These are phyloP conservation scores for Evernia prunastri DNA, from an alignment of 495 filamentous ascomycete genomes.

Conservation along the genomic window DNA sequence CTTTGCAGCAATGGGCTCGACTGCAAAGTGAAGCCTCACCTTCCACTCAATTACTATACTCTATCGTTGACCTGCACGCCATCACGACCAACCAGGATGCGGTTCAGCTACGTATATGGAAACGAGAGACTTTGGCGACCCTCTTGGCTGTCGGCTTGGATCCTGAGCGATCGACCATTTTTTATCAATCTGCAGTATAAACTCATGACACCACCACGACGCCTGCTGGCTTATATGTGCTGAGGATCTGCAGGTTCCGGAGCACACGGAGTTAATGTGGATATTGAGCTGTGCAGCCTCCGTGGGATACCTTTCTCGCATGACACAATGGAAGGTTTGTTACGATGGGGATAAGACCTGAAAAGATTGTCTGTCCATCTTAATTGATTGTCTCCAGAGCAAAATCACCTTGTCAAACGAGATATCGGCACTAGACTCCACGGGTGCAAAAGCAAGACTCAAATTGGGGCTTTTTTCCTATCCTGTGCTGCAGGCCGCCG, in stretches of 20 bases:
- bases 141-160: constrained; percentile 80
- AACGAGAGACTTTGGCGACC: constrained; percentile 67
- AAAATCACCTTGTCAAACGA: constrained; percentile 59
- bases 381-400: constrained; percentile 44
- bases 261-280: constrained; percentile 90
- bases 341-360: background rate
- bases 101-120: constrained; percentile 51
- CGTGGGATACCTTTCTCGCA: constrained; percentile 81
- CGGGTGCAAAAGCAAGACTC: constrained; percentile 47
- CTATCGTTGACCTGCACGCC: constrained; percentile 87
- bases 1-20: constrained; percentile 76
- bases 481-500: constrained; percentile 90
- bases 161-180: constrained; percentile 68
- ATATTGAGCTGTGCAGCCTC: constrained; percentile 84
- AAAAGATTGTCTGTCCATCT: background rate
- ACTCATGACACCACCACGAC: background rate
- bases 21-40: constrained; percentile 58
- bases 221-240: background rate
- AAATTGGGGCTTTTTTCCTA: constrained; percentile 95
- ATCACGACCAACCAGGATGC: constrained; percentile 69
- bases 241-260: constrained; percentile 50
- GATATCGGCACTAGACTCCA: constrained; percentile 44
- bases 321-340: constrained; percentile 97
- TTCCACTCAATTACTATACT: constrained; percentile 63
- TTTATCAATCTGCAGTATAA: constrained; percentile 69